Base-by-base conservation (phyloP, 2,329 filamentous ascomycete genomes). In the Apiospora rasikravindrae region DNA sequence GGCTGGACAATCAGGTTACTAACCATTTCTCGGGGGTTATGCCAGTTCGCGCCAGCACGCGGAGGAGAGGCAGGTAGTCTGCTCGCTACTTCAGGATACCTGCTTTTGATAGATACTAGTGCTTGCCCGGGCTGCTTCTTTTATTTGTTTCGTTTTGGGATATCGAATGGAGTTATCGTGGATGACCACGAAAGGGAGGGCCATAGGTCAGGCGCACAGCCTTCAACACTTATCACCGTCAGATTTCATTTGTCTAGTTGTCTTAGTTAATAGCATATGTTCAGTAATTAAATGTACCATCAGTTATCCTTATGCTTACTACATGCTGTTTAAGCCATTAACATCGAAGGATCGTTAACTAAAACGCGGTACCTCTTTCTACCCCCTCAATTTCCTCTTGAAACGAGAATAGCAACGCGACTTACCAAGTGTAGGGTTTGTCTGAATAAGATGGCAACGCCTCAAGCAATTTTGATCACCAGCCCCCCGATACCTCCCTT, bases 401-500 rank as follows among this genome's bases (percentile, higher is more conserved):
- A 26, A 26, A 29, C 24, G 4, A 16, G 14, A 47, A 10, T 24
- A 5, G 19, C 66, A 29, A 6, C 44, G 7, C 45, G 10, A 45
- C 19, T 6, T 29, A 7, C 22, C 40, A 45, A 6, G 45, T 13
- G 22, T 24, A 2, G 40, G 29, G 33, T n/a, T 22, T 22, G 1
- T 2, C 26, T 8, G 29, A 44, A 26, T 19, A 19, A 44, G 16
- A 67, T 22, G 14, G 10, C 13, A 44, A 10, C 8, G 13, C 14
- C 33, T 78, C 70, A 79, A 11, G 73, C 73, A 70, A 85, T 78
- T 71, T 79, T 81, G 22, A 87, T 78, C 0, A 87, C 81, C 44
- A 84, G 73, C 73, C 83, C 84, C 24, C 86, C 86, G 22, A 85
- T 66, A 0, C 85, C 85, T 0, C 85, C 85, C 71, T 84, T 85